These are phyloP conservation scores for Globisporangium orthogonon DNA, from an alignment of 352 stramenopile species.

Conservation along the genomic window DNA sequence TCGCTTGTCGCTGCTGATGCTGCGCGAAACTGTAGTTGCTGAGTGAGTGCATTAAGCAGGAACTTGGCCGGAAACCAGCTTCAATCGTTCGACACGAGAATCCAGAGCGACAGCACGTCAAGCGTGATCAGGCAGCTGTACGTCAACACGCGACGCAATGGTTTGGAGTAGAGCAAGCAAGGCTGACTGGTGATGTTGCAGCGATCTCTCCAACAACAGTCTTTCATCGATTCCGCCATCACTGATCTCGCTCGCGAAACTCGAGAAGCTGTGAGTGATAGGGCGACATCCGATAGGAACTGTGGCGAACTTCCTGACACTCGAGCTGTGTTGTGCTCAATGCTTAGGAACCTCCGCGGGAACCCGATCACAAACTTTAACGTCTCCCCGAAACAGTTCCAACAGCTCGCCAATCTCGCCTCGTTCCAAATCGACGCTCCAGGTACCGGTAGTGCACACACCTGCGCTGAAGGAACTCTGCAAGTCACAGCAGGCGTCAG, in stretches of 20 bases:
- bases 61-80: background rate
- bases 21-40: background rate
- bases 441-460: background rate
- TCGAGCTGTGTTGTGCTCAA: background rate
- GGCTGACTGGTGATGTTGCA: background rate
- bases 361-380: conserved; percentile 41
- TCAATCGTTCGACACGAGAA: background rate
- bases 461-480: conserved; percentile 12
- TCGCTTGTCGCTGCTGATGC: no score
- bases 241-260: conserved; percentile 30
- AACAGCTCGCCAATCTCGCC: conserved; percentile 26
- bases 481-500: conserved; percentile 23
- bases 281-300: background rate
- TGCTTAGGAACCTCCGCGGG: conserved; percentile 18
- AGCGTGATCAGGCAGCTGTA: conserved; percentile 25
- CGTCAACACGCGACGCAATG: background rate
- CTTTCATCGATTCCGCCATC: conserved; percentile 22
- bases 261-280: conserved; percentile 33
- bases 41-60: conserved; percentile 16
- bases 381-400: conserved; percentile 27
- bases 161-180: background rate
- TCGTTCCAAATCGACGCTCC: conserved; percentile 32
- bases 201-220: conserved; percentile 40
- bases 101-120: background rate
- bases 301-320: background rate